Percentiles rank a stretch among this genome's conserved stretches.
phyloP scores from a whole-genome alignment of 257 asterid genomes.

The Rehmannia glutinosa region DNA sequence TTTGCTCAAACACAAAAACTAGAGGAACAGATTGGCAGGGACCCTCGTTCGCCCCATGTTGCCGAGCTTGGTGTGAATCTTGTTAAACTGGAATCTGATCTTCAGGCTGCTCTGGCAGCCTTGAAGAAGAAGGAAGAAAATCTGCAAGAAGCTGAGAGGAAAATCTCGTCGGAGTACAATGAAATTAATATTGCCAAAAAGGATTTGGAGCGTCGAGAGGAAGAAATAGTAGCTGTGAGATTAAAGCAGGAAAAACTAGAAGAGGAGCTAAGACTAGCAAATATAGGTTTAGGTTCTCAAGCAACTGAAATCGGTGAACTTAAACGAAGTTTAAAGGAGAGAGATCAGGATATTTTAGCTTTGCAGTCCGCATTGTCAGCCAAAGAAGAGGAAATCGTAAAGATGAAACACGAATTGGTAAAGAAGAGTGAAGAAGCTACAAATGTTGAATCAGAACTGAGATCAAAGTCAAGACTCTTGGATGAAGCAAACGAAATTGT shows the following conservation, averaged over 20 bases:
- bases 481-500: conserved; percentile 59
- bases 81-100: conserved; percentile 57
- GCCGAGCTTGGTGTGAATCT: conserved; percentile 53
- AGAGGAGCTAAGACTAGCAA: conserved; percentile 61
- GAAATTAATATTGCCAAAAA: conserved; percentile 45
- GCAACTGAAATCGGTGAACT: conserved; percentile 57
- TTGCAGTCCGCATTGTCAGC: conserved; percentile 37
- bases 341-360: conserved; percentile 51
- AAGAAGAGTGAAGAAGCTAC: conserved; percentile 63
- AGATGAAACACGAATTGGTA: conserved; percentile 45
- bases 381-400: conserved; percentile 57
- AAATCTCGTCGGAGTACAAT: conserved; percentile 40
- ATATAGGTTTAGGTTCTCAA: conserved; percentile 58
- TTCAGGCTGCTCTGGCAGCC: conserved; percentile 55
- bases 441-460: conserved; percentile 46
- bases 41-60: conserved; percentile 47
- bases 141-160: conserved; percentile 67
- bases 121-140: conserved; percentile 83
- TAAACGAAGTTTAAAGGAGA: conserved; percentile 49
- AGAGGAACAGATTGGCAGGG: conserved; percentile 69
- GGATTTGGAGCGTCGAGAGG: conserved; percentile 54
- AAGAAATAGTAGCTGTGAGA: conserved; percentile 45
- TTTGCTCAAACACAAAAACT: conserved; percentile 77
- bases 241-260: conserved; percentile 58
- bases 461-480: conserved; percentile 53